A percentile compares a stretch with the other conserved stretches of the same genome.
phyloP scores from a whole-genome alignment of 495 filamentous ascomycete genomes.

The Penicillium argentinense region DNA sequence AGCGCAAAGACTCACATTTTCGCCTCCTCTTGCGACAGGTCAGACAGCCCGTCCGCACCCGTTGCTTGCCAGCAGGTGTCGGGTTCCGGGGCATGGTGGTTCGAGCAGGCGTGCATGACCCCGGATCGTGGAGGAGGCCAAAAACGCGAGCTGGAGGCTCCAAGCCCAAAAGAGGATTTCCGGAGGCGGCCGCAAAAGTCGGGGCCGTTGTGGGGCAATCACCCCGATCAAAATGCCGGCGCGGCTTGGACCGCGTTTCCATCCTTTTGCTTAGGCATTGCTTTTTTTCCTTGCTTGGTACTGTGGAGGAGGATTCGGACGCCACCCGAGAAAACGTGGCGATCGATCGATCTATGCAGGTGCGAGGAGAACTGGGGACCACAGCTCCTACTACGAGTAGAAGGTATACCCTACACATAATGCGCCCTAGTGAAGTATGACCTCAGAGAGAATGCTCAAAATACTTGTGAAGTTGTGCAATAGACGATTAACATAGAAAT shows the following conservation, averaged over 20 bases:
- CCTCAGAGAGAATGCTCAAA: no score
- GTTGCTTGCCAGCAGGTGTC: conserved; percentile 26
- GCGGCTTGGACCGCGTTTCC: conserved; percentile 13
- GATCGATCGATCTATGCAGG: not conserved
- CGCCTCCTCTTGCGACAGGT: conserved; percentile 27
- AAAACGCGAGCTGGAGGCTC: conserved; percentile 22
- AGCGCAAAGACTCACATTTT: conserved; percentile 21
- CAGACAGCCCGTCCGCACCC: conserved; percentile 28
- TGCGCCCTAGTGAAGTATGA: no score
- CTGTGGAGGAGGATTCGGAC: conserved; percentile 7
- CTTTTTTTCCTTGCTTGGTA: not conserved
- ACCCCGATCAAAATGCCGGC: conserved; percentile 6
- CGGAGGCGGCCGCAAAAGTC: conserved; percentile 13
- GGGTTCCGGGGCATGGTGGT: conserved; percentile 26
- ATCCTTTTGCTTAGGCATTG: no score
- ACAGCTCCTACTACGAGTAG: no score
- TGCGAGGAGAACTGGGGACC: no score
- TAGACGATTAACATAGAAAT: no score
- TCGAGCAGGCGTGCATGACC: conserved; percentile 14
- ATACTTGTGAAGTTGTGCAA: no score
- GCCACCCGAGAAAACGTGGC: conserved; percentile 5
- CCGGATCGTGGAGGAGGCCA: conserved; percentile 11
- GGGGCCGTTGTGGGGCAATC: conserved; percentile 8
- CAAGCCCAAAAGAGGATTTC: conserved; percentile 11
- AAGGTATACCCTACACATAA: no score